phyloP scores from a whole-genome alignment of 2,329 filamentous ascomycete species.

The Fusarium sp. region DNA sequence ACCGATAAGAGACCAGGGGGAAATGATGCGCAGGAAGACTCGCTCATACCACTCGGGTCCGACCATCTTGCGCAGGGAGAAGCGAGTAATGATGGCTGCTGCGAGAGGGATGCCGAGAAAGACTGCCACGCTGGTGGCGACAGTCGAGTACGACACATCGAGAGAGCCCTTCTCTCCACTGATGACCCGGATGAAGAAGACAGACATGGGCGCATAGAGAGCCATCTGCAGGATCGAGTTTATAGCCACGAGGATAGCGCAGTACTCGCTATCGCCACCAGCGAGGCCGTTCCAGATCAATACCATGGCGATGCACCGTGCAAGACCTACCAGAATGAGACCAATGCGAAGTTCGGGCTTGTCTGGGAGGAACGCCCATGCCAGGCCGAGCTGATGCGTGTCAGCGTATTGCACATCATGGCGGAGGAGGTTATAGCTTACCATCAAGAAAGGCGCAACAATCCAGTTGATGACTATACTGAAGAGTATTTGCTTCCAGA shows the following conservation, averaged over 20 bases:
- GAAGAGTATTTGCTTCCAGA: conserved; percentile 86
- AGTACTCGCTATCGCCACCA: conserved; percentile 84
- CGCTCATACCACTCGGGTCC: conserved; percentile 74
- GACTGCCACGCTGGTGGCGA: conserved; percentile 84
- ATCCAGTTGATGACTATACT: conserved; percentile 87
- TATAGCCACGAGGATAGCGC: conserved; percentile 81
- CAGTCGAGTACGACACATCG: conserved; percentile 70
- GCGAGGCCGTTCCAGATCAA: conserved; percentile 79
- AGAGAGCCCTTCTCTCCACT: conserved; percentile 58
- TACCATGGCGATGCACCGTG: conserved; percentile 70
- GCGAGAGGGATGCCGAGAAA: conserved; percentile 88
- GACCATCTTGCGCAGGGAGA: conserved; percentile 67
- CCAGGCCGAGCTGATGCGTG: conserved; percentile 67
- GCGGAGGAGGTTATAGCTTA: conserved; percentile 53
- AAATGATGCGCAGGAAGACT: conserved; percentile 76
- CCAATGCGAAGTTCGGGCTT: conserved; percentile 71
- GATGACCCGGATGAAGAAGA: conserved; percentile 79
- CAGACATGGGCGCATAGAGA: conserved; percentile 76
- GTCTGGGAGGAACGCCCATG: conserved; percentile 77
- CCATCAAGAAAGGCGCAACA: conserved; percentile 85
- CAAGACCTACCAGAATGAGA: conserved; percentile 85
- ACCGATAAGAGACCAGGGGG: conserved; percentile 83
- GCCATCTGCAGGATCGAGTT: conserved; percentile 83
- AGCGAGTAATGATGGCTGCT: conserved; percentile 81
- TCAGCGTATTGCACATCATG: conserved; percentile 15